phyloP scores from a whole-genome alignment of 1,284 basidiomycete species.

The Ustilago lituana region DNA sequence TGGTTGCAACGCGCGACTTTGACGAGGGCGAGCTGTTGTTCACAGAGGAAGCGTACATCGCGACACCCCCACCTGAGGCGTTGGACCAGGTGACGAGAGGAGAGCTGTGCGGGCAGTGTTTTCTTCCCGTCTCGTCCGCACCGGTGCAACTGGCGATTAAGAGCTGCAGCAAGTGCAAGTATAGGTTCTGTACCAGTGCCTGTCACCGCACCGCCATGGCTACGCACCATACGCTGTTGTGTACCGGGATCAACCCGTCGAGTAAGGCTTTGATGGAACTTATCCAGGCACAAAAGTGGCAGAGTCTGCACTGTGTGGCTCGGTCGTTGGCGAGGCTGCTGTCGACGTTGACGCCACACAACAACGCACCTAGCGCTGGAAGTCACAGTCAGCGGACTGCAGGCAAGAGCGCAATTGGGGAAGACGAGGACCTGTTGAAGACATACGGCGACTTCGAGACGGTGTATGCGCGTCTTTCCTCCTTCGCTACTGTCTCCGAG shows the following conservation, averaged over 20 bases:
- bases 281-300: constrained; percentile 46
- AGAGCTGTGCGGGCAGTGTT: constrained; percentile 58
- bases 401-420: no score
- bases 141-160: constrained; percentile 64
- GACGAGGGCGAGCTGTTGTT: constrained; percentile 79
- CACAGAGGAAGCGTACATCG: constrained; percentile 74
- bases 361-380: no score
- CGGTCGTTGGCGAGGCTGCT: constrained; percentile 22
- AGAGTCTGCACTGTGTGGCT: constrained; percentile 37
- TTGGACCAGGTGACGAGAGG: constrained; percentile 33
- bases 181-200: constrained; percentile 80
- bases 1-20: constrained; percentile 78
- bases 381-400: no score
- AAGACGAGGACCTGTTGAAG: neutral
- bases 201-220: constrained; percentile 74
- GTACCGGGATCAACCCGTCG: constrained; percentile 78
- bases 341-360: constrained; percentile 9
- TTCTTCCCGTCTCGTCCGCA: constrained; percentile 58
- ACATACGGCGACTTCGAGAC: constrained; percentile 38
- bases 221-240: constrained; percentile 78
- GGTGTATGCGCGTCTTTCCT: constrained; percentile 35
- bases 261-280: constrained; percentile 68
- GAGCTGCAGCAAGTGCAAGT: constrained; percentile 65
- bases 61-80: constrained; percentile 55
- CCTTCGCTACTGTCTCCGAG: constrained; percentile 60